Percentiles rank a stretch among this genome's conserved stretches.
Evolutionary conservation across 176 grass and related monocot genomes (phyloP).

Genomic region (Miscanthus lutarioriparius): DNA sequence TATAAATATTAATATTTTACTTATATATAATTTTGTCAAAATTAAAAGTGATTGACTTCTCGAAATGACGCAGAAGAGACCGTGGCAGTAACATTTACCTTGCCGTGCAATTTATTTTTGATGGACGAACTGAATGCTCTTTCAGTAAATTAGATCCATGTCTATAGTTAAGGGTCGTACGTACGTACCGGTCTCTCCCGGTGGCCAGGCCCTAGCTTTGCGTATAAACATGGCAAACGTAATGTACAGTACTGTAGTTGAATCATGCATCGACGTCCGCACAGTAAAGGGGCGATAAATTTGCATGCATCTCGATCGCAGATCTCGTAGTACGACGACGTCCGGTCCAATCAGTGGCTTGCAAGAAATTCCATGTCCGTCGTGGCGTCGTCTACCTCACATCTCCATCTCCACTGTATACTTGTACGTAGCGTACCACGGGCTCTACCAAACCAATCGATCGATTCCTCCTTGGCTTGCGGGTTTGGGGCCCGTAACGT

Average conservation of each 20-base stretch:
- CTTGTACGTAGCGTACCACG: background rate
- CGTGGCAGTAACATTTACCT: no score
- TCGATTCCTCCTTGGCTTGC: conserved; percentile 21
- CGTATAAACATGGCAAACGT: background rate
- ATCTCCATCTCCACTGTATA: background rate
- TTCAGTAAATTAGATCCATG: background rate
- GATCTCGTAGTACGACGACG: background rate
- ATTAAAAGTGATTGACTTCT: no score
- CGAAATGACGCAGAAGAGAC: no score
- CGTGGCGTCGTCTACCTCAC: background rate
- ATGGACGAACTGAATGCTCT: no score
- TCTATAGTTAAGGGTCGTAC: background rate
- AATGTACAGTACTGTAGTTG: background rate
- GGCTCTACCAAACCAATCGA: background rate
- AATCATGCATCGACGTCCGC: background rate
- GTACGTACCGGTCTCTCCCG: background rate
- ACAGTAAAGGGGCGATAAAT: background rate
- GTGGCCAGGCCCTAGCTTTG: background rate
- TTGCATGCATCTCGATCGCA: background rate
- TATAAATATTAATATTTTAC: no score
- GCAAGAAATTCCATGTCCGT: background rate
- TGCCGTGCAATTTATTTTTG: no score
- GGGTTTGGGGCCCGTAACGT: background rate
- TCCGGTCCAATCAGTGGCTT: background rate
- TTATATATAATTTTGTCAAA: no score